These are phyloP conservation scores for Huntiella omanensis DNA, from an alignment of 2,329 filamentous ascomycete genomes.

Conservation along the genomic window DNA sequence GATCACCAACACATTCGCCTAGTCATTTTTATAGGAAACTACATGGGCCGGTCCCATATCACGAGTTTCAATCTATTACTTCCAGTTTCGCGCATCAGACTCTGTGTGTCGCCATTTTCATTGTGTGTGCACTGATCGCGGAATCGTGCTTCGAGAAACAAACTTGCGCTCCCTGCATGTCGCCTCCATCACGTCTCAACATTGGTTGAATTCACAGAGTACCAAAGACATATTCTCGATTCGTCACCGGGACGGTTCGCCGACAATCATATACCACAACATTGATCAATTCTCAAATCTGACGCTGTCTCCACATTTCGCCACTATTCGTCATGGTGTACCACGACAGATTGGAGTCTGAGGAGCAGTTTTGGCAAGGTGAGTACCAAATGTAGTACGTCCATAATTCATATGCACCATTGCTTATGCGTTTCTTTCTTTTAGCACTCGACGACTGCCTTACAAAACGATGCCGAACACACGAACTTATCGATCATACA, in stretches of 20 bases:
- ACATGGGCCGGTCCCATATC: too few relatives aligned
- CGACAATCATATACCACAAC: not conserved
- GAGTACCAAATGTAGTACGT: slow-evolving; percentile 15
- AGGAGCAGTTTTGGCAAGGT: slow-evolving; percentile 85
- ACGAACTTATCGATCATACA: slow-evolving; percentile 58
- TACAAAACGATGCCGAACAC: slow-evolving; percentile 26
- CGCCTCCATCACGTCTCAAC: not conserved
- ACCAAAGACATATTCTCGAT: not conserved
- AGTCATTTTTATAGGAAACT: too few relatives aligned
- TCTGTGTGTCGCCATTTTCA: too few relatives aligned
- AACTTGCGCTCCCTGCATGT: not conserved
- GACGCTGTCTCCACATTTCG: not conserved
- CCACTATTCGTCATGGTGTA: slow-evolving; percentile 2
- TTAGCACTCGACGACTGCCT: slow-evolving; percentile 31
- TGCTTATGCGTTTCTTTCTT: not conserved
- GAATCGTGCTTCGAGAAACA: too few relatives aligned
- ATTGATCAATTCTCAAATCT: not conserved
- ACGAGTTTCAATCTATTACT: too few relatives aligned
- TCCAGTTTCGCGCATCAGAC: too few relatives aligned
- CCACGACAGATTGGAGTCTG: slow-evolving; percentile 21
- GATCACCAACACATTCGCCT: too few relatives aligned
- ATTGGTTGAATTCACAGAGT: not conserved
- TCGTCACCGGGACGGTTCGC: not conserved
- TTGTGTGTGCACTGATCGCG: too few relatives aligned
- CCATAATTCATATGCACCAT: not conserved